Evolutionary conservation across 192 early-diverging fungal genomes (phyloP), one percentile per base, ranked within the genome.

Genomic region (Obelidium mucronatum): DNA sequence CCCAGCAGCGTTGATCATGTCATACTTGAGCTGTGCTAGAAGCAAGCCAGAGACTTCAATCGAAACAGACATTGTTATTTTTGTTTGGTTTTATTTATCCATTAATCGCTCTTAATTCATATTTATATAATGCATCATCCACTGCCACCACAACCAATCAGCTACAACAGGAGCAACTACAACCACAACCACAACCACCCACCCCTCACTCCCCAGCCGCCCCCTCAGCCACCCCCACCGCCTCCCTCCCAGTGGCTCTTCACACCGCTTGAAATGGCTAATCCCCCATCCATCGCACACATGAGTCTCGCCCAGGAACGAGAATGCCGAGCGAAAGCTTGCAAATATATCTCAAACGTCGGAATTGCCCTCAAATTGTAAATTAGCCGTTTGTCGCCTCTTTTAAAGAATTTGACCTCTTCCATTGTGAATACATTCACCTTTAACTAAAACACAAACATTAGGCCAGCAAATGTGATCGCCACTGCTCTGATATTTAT

Each of bases 401-500:
- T n/a, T n/a, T n/a, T n/a, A n/a, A n/a, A n/a, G n/a, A n/a, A n/a
- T n/a, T n/a, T n/a, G n/a, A n/a, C n/a, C n/a, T n/a, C n/a, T n/a
- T n/a, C n/a, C n/a, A n/a, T n/a, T n/a, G n/a, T n/a, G n/a, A n/a
- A n/a, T n/a, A n/a, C n/a, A n/a, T n/a, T n/a, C n/a, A n/a, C n/a
- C n/a, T n/a, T n/a, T n/a, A n/a, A n/a, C n/a, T n/a, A n/a, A n/a
- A n/a, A n/a, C n/a, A n/a, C 8, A 59, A 6, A 24, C 8, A 59
- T 13, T 30, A 59, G 31, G 24, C 74, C 74, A n/a, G 64, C 34
- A 13, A 8, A 19, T 58, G 64, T 55, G 8, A 76, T 76, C 28
- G 61, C 74, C 26, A 67, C 76, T 5, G 78, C 78, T 33, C 79
- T 76, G 28, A 31, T 78, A 1, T 80, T 77, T 37, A 80, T 83